Evolutionary conservation across 768 basidiomycete genomes (phyloP).

Genomic region (Naganishia friedmannii): DNA sequence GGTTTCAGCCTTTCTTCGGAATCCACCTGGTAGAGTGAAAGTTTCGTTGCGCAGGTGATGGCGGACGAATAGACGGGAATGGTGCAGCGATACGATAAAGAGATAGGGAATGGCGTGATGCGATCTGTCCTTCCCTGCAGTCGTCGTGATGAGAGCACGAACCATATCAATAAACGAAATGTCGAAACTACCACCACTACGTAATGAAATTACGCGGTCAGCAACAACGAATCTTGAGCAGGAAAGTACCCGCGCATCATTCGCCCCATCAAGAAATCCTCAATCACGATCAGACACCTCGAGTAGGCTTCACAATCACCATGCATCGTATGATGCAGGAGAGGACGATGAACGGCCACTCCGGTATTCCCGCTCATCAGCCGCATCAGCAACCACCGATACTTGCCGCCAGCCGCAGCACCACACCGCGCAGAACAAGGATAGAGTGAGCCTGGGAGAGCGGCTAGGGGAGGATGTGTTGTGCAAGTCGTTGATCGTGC

Average conservation of each 20-base stretch:
- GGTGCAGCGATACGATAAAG: no score
- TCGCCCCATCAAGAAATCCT: background rate
- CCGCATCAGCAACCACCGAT: no score
- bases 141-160: background rate
- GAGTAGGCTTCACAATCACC: background rate
- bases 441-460: background rate
- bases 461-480: background rate
- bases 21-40: background rate
- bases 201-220: no score
- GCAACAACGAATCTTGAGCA: no score
- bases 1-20: background rate
- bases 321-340: background rate
- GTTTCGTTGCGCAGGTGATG: no score
- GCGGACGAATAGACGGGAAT: no score
- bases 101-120: background rate
- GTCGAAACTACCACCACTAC: background rate
- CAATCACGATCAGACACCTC: background rate
- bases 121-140: no score
- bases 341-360: no score
- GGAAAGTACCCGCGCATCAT: no score
- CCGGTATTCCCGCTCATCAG: no score
- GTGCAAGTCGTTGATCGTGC: conserved; percentile 3
- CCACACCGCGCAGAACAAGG: background rate
- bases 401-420: no score
- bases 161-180: background rate